Percentiles rank a stretch among this genome's conserved stretches.
Evolutionary conservation across 345 rosid genomes (phyloP).

Genomic region (Dipteronia dyeriana): DNA sequence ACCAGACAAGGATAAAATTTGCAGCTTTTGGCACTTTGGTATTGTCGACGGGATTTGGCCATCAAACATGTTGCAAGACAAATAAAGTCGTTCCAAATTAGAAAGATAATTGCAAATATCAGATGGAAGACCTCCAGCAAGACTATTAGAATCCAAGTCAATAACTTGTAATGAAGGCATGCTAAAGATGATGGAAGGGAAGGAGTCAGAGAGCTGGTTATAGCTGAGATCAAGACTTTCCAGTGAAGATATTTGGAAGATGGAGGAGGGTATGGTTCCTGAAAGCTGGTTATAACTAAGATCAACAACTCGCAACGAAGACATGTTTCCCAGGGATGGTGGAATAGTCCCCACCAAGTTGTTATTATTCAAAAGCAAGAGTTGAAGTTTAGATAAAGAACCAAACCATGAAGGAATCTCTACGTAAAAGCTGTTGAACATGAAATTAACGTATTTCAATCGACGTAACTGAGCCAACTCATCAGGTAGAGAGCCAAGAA

Average conservation of each 20-base stretch:
- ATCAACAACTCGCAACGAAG: background rate
- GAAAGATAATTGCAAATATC: no score
- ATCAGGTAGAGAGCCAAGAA: conserved; percentile 2
- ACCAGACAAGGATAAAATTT: no score
- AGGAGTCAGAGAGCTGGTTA: background rate
- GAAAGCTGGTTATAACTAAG: background rate
- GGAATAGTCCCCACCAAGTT: conserved; percentile 12
- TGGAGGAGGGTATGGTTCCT: conserved; percentile 6
- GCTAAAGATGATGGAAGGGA: no score
- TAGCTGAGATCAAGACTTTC: background rate
- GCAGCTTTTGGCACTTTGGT: no score
- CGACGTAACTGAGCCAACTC: conserved; percentile 10
- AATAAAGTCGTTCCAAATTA: no score
- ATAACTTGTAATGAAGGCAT: no score
- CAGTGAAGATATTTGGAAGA: background rate
- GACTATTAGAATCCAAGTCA: no score
- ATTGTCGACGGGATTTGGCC: no score
- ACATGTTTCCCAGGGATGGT: background rate
- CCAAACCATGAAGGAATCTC: conserved; percentile 26
- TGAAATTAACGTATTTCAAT: background rate
- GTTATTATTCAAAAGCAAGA: background rate
- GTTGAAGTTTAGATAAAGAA: conserved; percentile 1
- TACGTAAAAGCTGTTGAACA: conserved; percentile 11
- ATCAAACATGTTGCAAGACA: no score
- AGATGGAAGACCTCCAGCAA: no score